Evolutionary conservation across 2,329 filamentous ascomycete genomes (phyloP).

Genomic region (Anthostomella pinea): DNA sequence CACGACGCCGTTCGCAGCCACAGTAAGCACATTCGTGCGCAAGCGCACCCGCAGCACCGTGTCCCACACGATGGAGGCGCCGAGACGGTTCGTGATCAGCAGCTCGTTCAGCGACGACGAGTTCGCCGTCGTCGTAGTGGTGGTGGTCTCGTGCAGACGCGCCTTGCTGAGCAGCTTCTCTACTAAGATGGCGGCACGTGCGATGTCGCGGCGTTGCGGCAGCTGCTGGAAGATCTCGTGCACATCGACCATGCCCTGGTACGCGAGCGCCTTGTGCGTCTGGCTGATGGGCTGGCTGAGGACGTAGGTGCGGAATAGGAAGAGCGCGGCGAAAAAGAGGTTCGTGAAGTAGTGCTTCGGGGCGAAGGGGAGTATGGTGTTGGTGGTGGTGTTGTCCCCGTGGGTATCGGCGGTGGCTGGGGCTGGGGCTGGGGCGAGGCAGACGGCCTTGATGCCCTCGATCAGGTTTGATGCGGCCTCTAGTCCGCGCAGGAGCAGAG

Average conservation of each 20-base stretch:
- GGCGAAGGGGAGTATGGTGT: not conserved
- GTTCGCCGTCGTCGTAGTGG: too few relatives aligned
- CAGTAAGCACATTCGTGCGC: too few relatives aligned
- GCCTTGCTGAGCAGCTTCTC: slow-evolving; percentile 6
- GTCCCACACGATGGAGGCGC: slow-evolving; percentile 14
- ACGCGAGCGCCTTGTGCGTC: not conserved
- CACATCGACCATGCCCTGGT: slow-evolving; percentile 4
- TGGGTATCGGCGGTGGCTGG: not conserved
- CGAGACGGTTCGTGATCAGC: slow-evolving; percentile 7
- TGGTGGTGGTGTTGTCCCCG: not conserved
- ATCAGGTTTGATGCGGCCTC: slow-evolving; percentile 8
- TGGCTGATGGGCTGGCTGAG: slow-evolving; percentile 4
- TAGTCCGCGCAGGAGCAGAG: slow-evolving; percentile 7
- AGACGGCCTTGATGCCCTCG: slow-evolving; percentile 4
- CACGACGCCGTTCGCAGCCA: too few relatives aligned
- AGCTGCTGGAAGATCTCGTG: slow-evolving; percentile 7
- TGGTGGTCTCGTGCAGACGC: not conserved
- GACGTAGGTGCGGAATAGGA: slow-evolving; percentile 8
- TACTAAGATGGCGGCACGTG: not conserved
- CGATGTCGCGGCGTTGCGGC: slow-evolving; percentile 5
- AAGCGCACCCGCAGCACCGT: too few relatives aligned
- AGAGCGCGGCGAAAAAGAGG: slow-evolving; percentile 11
- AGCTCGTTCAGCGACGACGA: slow-evolving; percentile 5
- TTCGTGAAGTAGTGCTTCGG: slow-evolving; percentile 6
- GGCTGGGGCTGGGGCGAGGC: not conserved